Evolutionary conservation across 345 rosid genomes (phyloP), one percentile per base, ranked within the genome.

Genomic region (Populus davidiana): DNA sequence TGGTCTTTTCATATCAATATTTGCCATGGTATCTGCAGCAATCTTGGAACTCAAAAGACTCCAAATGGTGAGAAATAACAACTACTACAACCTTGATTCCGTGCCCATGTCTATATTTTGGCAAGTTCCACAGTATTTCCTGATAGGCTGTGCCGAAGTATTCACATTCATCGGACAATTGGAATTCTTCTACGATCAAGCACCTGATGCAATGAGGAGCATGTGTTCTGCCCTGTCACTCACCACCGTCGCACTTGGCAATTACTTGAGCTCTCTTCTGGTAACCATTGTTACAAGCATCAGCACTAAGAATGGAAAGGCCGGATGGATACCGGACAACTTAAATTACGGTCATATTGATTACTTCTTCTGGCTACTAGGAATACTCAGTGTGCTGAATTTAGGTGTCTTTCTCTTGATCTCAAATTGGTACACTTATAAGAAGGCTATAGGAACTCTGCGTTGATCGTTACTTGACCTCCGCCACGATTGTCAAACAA

Each of bases 201-300:
- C 92, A 4, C 89, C 87, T 9, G 88, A 89, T 82, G 88, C 89
- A 0, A 86, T 85, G 86, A 81, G 90, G 69, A 89, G 92, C 74
- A 59, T 80, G 77, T 86, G 90, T 70, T 78, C 90, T 0, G 89
- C 90, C 33, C 73, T 87, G 38, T 5, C 39, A 2, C 88, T 85
- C 6, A 81, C 83, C 13, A 83, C 86, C 0, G 23, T 23, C 31
- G 85, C 88, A 0, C 80, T 85, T 0, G 86, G 87, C 21, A 87
- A 14, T 78, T 82, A 87, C 80, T 70, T 85, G 52, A 87, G 86
- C 65, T 78, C 86, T 17, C 78, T 83, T 21, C 85, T 85, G 1
- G 74, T 87, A 33, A 85, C 80, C 16, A 69, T 81, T 44, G 79
- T 79, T 6, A 79, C 80, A 5, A 31, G 79, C 23, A 77, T 83